phyloP scores from a whole-genome alignment of 1,139 yeast genomes.

The Yamadazyma siamensis region DNA sequence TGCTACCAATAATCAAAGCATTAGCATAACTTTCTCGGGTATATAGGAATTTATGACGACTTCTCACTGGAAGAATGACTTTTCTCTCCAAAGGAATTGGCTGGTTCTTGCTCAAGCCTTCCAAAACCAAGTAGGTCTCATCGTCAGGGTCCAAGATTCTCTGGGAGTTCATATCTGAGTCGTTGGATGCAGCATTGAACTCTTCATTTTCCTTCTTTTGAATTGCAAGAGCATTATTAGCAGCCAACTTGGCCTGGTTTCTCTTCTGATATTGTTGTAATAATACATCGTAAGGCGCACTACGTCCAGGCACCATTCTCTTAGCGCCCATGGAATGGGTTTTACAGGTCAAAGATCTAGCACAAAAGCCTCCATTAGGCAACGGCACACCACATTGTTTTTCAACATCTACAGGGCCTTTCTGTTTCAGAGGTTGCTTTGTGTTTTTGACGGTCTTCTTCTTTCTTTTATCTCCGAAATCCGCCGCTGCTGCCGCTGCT shows the following conservation, averaged over 20 bases:
- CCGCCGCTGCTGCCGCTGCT: slow-evolving; percentile 36
- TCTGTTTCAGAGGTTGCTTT: slow-evolving; percentile 39
- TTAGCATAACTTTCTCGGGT: slow-evolving; percentile 82
- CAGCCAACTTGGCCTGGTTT: slow-evolving; percentile 88
- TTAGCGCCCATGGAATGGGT: slow-evolving; percentile 99
- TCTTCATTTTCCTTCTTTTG: slow-evolving; percentile 47
- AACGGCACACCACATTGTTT: slow-evolving; percentile 94
- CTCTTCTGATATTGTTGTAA: slow-evolving; percentile 87
- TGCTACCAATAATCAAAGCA: slow-evolving; percentile 40
- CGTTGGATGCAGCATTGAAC: slow-evolving; percentile 26
- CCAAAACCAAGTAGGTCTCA: slow-evolving; percentile 89
- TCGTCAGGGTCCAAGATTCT: slow-evolving; percentile 69
- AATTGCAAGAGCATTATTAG: slow-evolving; percentile 68
- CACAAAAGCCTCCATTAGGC: slow-evolving; percentile 91
- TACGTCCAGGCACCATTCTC: slow-evolving; percentile 89
- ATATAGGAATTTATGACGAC: slow-evolving; percentile 69
- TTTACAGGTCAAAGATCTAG: slow-evolving; percentile 91
- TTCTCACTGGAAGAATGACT: slow-evolving; percentile 65
- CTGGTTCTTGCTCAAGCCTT: slow-evolving; percentile 79
- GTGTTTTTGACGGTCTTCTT: slow-evolving; percentile 47
- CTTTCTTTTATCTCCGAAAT: slow-evolving; percentile 20
- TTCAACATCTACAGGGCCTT: slow-evolving; percentile 90
- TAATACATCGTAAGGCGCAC: slow-evolving; percentile 86
- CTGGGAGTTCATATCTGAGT: slow-evolving; percentile 20
- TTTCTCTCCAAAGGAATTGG: slow-evolving; percentile 82